Evolutionary conservation across 1,139 yeast species (phyloP).

Genomic region (Protomyces pachydermus): DNA sequence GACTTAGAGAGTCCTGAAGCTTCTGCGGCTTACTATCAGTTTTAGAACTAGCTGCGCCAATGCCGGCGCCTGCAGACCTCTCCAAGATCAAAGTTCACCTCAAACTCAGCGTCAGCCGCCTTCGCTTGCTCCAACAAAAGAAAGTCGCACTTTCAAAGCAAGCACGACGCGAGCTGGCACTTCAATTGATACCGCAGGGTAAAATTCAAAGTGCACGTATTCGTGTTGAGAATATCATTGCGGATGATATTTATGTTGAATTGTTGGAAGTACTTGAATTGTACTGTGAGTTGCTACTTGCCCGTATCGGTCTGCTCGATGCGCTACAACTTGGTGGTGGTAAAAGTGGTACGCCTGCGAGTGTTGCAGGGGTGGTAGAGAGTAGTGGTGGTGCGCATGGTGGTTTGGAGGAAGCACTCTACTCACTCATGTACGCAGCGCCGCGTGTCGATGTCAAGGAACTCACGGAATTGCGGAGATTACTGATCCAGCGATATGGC

Average conservation of each 20-base stretch:
- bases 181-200: constrained; percentile 55
- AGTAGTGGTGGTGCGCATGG: constrained; percentile 49
- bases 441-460: constrained; percentile 75
- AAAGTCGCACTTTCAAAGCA: constrained; percentile 77
- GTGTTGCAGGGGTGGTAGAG: background rate
- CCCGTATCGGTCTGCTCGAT: constrained; percentile 59
- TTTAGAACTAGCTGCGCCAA: background rate
- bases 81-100: constrained; percentile 19
- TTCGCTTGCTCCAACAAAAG: constrained; percentile 75
- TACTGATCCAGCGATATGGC: constrained; percentile 62
- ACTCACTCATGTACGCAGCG: constrained; percentile 64
- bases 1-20: no score
- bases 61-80: background rate
- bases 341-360: background rate
- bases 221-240: constrained; percentile 76
- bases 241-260: constrained; percentile 80
- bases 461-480: constrained; percentile 55
- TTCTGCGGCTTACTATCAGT: no score
- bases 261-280: constrained; percentile 73
- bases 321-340: constrained; percentile 33
- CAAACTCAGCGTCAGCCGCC: constrained; percentile 67
- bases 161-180: constrained; percentile 71
- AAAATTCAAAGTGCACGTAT: constrained; percentile 81
- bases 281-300: constrained; percentile 72
- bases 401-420: constrained; percentile 68